A percentile compares a stretch with the other conserved stretches of the same genome.
Evolutionary conservation across 495 filamentous ascomycete genomes (phyloP).

Genomic region (Viridothelium virens): DNA sequence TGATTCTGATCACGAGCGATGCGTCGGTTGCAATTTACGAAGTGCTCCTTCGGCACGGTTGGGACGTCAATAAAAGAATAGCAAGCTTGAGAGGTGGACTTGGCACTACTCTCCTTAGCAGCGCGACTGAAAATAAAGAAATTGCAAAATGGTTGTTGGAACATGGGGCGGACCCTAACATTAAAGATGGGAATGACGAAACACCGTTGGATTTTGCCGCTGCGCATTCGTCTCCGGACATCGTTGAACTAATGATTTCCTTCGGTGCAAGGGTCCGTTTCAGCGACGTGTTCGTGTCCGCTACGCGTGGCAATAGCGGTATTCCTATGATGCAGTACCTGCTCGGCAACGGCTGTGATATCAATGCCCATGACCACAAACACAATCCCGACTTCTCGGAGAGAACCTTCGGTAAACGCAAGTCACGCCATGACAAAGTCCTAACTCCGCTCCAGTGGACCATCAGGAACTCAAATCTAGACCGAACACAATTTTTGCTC

Average conservation of each 20-base stretch:
- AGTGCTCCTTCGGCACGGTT: neutral
- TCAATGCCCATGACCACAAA: neutral
- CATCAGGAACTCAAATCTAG: neutral
- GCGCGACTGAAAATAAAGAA: neutral
- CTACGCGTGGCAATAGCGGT: neutral
- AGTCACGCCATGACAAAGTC: neutral
- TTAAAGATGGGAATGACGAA: neutral
- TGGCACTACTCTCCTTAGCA: neutral
- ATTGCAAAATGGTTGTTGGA: neutral
- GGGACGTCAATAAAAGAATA: neutral
- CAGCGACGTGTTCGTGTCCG: neutral
- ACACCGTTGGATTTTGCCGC: neutral
- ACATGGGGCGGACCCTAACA: neutral
- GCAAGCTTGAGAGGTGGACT: neutral
- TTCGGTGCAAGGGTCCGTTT: neutral
- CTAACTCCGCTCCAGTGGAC: neutral
- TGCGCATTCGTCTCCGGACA: neutral
- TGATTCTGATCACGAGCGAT: neutral
- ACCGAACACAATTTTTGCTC: neutral
- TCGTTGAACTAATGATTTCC: neutral
- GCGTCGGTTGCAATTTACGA: neutral
- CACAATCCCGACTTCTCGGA: neutral
- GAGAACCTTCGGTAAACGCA: neutral
- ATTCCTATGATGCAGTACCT: constrained; percentile 3
- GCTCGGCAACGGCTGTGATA: neutral